Conservation (phyloP, 2,329 filamentous ascomycete genomes). For the Trichophyton simii region DNA sequence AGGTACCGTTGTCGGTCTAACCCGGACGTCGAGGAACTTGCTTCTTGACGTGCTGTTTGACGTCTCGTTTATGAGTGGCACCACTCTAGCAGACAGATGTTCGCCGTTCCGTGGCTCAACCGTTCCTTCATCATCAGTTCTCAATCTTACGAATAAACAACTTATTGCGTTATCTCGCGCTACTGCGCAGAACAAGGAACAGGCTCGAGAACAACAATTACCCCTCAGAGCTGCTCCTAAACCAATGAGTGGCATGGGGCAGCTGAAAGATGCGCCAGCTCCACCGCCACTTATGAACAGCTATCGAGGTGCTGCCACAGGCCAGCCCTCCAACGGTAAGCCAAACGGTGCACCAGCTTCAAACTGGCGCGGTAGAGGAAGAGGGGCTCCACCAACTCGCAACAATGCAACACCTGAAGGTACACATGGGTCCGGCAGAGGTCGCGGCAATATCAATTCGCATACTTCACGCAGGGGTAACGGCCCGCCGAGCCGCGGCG, state of each 20-base stretch:
- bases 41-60: conserved; percentile 91
- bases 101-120: conserved; percentile 90
- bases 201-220: conserved; percentile 41
- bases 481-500: conserved; percentile 4
- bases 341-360: conserved; percentile 27
- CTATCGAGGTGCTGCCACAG: conserved; percentile 45
- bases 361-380: conserved; percentile 27
- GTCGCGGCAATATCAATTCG: background rate
- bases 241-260: conserved; percentile 46
- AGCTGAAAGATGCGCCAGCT: conserved; percentile 41
- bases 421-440: background rate
- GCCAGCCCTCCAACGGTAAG: conserved; percentile 29
- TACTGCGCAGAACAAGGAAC: conserved; percentile 19
- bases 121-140: conserved; percentile 71
- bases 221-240: conserved; percentile 41
- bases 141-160: conserved; percentile 77
- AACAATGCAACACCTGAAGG: conserved; percentile 12
- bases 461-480: background rate
- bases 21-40: conserved; percentile 67
- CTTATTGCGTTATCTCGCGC: conserved; percentile 48
- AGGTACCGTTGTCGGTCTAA: conserved; percentile 91
- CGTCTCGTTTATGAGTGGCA: conserved; percentile 91
- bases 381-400: conserved; percentile 19
- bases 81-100: conserved; percentile 77
- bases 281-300: conserved; percentile 48